phyloP scores from a whole-genome alignment of 1,284 basidiomycete genomes.

The Cryptococcus amylolentus region DNA sequence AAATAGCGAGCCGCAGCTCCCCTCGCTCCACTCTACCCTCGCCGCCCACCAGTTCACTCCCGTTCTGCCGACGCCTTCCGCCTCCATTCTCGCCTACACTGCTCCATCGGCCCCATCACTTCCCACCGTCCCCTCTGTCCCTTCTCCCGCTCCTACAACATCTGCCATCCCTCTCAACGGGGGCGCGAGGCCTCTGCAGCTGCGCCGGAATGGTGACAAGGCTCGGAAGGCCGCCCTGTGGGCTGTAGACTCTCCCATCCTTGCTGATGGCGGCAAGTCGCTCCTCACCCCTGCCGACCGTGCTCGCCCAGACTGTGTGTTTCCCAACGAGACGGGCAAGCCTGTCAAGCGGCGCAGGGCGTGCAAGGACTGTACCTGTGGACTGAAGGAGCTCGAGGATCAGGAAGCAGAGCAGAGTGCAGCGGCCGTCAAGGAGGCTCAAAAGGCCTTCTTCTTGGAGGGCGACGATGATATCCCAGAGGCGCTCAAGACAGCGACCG shows the following conservation, averaged over 20 bases:
- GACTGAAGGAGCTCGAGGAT: slow-evolving; percentile 83
- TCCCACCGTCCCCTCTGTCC: slow-evolving; percentile 13
- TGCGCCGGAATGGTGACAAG: slow-evolving; percentile 36
- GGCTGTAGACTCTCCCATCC: slow-evolving; percentile 44
- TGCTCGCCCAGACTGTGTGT: slow-evolving; percentile 50
- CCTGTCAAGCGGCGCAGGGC: slow-evolving; percentile 57
- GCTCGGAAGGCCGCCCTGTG: slow-evolving; percentile 48
- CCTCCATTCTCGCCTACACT: slow-evolving; percentile 32
- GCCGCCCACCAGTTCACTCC: slow-evolving; percentile 28
- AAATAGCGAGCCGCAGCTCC: slow-evolving; percentile 14
- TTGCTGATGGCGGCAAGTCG: slow-evolving; percentile 50
- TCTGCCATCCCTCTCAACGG: neutral
- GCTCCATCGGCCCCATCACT: slow-evolving; percentile 29
- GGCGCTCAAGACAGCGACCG: slow-evolving; percentile 34
- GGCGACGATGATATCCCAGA: slow-evolving; percentile 50
- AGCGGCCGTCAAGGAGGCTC: slow-evolving; percentile 34
- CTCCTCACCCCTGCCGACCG: slow-evolving; percentile 55
- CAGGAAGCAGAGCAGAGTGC: slow-evolving; percentile 61
- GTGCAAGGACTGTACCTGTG: slow-evolving; percentile 82
- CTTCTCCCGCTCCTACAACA: slow-evolving; percentile 14
- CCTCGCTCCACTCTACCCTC: slow-evolving; percentile 24
- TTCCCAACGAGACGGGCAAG: slow-evolving; percentile 43
- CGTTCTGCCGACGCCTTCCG: slow-evolving; percentile 26
- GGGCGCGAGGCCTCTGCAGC: slow-evolving; percentile 31
- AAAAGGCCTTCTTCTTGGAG: slow-evolving; percentile 45